Percentiles rank a stretch among this genome's conserved stretches.
These are phyloP conservation scores for Physaria fendleri DNA, from an alignment of 345 rosid genomes.

Conservation along the genomic window DNA sequence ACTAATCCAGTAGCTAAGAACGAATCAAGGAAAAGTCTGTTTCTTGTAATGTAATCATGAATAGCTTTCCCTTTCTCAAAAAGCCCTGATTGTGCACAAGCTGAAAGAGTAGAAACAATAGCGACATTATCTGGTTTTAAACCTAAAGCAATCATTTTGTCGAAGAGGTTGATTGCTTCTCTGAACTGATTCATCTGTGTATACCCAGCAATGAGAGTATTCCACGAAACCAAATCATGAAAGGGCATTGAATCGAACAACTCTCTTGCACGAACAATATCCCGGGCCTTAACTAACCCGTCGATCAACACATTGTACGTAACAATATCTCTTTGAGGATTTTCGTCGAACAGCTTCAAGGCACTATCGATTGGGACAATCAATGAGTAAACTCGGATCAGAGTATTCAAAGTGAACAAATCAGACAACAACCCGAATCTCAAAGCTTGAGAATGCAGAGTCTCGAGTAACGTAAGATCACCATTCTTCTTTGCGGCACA, in stretches of 20 bases:
- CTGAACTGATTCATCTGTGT: conserved; percentile 34
- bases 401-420: conserved; percentile 46
- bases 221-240: conserved; percentile 66
- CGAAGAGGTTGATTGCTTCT: conserved; percentile 47
- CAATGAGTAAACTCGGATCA: conserved; percentile 32
- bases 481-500: conserved; percentile 37
- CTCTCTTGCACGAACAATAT: conserved; percentile 38
- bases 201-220: conserved; percentile 58
- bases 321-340: conserved; percentile 45
- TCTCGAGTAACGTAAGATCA: conserved; percentile 19
- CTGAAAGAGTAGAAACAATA: conserved; percentile 71
- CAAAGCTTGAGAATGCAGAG: conserved; percentile 49
- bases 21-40: conserved; percentile 37
- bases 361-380: conserved; percentile 27
- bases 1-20: conserved; percentile 65
- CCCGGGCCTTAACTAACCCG: conserved; percentile 49
- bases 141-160: conserved; percentile 38
- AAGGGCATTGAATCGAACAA: conserved; percentile 53
- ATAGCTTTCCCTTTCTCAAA: conserved; percentile 47
- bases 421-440: conserved; percentile 49
- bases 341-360: conserved; percentile 42
- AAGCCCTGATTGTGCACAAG: conserved; percentile 63
- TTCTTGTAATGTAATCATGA: conserved; percentile 35
- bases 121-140: conserved; percentile 48
- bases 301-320: conserved; percentile 57